Percentiles rank a stretch among this genome's conserved stretches.
Conservation (phyloP, 2,329 filamentous ascomycete species). For the Sporothrix brasiliensis region DNA sequence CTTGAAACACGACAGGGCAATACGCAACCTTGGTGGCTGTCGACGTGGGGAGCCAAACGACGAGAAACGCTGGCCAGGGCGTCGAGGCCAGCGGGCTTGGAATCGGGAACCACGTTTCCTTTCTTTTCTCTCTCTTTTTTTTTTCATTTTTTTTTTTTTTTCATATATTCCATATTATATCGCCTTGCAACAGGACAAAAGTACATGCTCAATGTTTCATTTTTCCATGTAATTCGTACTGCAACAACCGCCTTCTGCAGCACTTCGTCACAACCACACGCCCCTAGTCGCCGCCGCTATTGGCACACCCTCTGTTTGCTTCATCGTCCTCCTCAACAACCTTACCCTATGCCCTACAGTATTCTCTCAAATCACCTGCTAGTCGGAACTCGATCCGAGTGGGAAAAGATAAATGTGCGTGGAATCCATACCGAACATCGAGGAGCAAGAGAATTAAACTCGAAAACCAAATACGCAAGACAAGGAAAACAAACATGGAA, state of each 20-base stretch:
- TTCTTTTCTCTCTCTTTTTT: background rate
- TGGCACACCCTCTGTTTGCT: background rate
- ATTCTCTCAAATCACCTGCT: constrained; percentile 21
- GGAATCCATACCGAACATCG: too few relatives aligned
- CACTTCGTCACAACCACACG: background rate
- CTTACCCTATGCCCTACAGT: background rate
- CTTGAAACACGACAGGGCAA: constrained; percentile 19
- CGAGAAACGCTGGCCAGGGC: constrained; percentile 9
- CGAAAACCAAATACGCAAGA: background rate
- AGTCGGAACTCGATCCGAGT: constrained; percentile 28
- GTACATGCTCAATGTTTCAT: background rate
- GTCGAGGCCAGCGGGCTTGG: background rate
- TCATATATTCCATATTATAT: background rate
- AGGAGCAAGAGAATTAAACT: background rate
- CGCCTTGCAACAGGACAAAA: background rate
- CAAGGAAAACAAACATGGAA: background rate
- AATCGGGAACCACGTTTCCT: background rate
- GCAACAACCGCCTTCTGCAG: background rate
- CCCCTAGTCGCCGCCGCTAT: background rate
- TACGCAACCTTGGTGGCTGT: constrained; percentile 22
- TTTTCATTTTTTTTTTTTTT: background rate
- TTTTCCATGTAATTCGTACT: background rate
- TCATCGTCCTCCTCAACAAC: background rate
- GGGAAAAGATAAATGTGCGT: constrained; percentile 1
- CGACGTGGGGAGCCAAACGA: constrained; percentile 16